Base-by-base conservation (phyloP, 805 yeast species). In the Pichia sporocuriosa region DNA sequence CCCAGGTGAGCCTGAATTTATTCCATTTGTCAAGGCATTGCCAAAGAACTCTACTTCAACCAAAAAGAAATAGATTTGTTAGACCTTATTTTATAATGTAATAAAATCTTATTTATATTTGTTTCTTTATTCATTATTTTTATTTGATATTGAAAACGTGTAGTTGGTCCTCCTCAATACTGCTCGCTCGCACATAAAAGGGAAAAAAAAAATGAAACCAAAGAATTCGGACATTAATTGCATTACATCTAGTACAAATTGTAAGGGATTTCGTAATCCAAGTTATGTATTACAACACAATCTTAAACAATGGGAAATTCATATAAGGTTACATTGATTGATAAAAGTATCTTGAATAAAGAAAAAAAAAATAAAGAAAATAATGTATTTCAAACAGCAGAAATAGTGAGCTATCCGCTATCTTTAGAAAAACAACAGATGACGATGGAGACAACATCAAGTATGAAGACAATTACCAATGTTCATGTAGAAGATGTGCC, bases 1-100 rank as follows among this genome's bases (percentile, higher is more conserved):
- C 58, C 98, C 98, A 44, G 98, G 98, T 53, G 95, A 88, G 68
- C 98, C 98, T 26, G 97, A 90, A 63, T 93, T 93, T 67, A 69
- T 93, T 56, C 97, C 97, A 39, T 93, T 68, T 65, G 77, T 75
- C 45, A 86, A 83, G 66, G 97, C 87, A 61, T 75, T 90, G 57
- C 96, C 96, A 66, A 89, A 89, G 78, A 86, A 88, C 72, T 81
- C 93, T 31, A 86, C 95, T 51, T 84, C 95, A 40, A 76, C 73
- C 65, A 80, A 79, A 75, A 72, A 72, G 59, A 58, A 61, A 42
- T 45, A 53, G 37, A 13, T 29, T 4, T 8, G 8, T 17, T 12
- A 9, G 5, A 12, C n/a, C 10, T 13, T 2, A 32, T 13, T 17
- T 6, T 20, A 32, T 20, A 32, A n/a, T n/a, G n/a, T n/a, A n/a